phyloP scores from a whole-genome alignment of 129 eudicot species.

The Escallonia rubra region DNA sequence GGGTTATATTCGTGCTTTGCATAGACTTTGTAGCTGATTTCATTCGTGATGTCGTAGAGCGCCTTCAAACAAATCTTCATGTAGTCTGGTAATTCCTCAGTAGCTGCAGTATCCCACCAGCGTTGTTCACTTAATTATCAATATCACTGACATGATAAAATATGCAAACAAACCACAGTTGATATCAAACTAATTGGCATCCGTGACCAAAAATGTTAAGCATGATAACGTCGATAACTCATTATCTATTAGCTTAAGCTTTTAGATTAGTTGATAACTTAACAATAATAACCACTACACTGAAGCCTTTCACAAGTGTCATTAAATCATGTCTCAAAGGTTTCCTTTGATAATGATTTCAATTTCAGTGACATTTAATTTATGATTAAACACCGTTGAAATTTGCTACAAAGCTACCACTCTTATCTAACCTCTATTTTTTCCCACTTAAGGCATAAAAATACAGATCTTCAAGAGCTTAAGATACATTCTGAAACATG shows the following conservation, averaged over 20 bases:
- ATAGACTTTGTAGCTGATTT: conserved; percentile 25
- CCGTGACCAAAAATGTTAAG: no score
- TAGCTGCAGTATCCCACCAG: conserved; percentile 48
- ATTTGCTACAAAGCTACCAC: conserved; percentile 42
- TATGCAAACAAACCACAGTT: no score
- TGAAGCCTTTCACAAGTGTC: no score
- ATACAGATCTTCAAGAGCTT: no score
- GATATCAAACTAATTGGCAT: no score
- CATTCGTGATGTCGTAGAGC: conserved; percentile 37
- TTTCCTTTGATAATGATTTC: neutral
- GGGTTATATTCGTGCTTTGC: conserved; percentile 43
- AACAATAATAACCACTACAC: no score
- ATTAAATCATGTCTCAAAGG: no score
- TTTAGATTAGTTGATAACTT: no score
- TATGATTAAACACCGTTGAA: conserved; percentile 29
- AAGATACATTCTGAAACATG: conserved; percentile 1
- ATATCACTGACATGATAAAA: no score
- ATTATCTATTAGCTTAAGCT: no score
- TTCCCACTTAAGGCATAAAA: no score
- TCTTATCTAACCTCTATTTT: conserved; percentile 37
- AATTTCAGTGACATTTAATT: neutral
- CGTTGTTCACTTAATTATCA: neutral
- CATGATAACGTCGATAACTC: neutral
- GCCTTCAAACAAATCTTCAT: conserved; percentile 46
- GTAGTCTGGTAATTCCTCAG: conserved; percentile 41